Percentiles rank a stretch among this genome's conserved stretches.
Evolutionary conservation across 345 rosid species (phyloP).

Genomic region (Syzygium grande): DNA sequence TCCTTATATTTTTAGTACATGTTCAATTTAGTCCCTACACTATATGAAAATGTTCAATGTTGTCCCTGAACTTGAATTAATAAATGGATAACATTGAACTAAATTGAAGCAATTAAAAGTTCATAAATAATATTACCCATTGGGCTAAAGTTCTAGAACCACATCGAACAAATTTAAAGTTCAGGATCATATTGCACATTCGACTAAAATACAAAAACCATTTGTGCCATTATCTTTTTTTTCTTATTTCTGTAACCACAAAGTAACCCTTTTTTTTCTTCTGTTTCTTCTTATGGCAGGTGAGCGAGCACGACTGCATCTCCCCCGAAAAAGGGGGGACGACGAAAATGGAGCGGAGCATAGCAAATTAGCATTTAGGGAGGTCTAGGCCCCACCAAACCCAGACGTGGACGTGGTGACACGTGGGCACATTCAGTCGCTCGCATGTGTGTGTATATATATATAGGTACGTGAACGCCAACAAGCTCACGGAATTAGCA

Average conservation of each 20-base stretch:
- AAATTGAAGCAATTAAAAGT: no score
- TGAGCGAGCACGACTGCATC: not conserved
- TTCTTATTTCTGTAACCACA: not conserved
- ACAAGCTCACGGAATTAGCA: not conserved
- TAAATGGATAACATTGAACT: no score
- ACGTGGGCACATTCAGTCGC: not conserved
- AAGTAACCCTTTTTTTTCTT: not conserved
- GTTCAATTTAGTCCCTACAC: no score
- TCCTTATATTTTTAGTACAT: no score
- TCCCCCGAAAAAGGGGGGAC: not conserved
- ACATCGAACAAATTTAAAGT: no score
- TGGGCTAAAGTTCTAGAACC: no score
- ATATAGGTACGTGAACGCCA: not conserved
- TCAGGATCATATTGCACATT: no score
- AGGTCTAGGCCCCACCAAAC: not conserved
- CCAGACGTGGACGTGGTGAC: not conserved
- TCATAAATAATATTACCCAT: no score
- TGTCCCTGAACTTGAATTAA: no score
- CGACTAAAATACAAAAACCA: no score
- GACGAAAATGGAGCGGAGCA: not conserved
- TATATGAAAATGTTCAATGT: no score
- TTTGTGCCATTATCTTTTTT: no score
- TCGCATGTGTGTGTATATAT: not conserved
- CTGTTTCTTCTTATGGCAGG: not conserved
- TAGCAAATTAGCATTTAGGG: not conserved